Evolutionary conservation across 2,329 filamentous ascomycete genomes (phyloP), one percentile per base, ranked within the genome.

Genomic region (Gliomastix tumulicola): DNA sequence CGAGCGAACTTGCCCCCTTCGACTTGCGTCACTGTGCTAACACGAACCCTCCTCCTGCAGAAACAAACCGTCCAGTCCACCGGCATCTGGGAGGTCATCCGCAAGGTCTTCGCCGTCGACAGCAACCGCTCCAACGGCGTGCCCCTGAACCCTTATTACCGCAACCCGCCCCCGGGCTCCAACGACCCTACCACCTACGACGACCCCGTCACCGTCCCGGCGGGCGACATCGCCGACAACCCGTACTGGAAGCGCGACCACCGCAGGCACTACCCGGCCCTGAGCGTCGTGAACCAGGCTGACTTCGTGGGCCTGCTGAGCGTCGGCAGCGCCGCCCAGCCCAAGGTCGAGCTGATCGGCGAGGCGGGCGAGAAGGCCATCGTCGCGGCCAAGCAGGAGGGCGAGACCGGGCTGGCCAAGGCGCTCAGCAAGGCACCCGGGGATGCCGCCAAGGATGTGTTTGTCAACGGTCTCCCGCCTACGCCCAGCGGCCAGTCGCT

Each of bases 41-140:
- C n/a, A n/a, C n/a, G n/a, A n/a, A n/a, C n/a, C n/a, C n/a, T n/a
- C n/a, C n/a, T n/a, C n/a, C n/a, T 28, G 25, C 54, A 98, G 90
- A 97, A 97, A 85, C 90, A 98, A 69, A 94, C 89, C 23, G 71
- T 97, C 45, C 86, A 95, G 59, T 92, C 90, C 35, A 78, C 74
- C 27, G 92, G 92, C 28, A 69, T 97, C 62, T 97, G 88, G 85
- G 88, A 90, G 56, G 69, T 68, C 39, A 68, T 98, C 60, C 88
- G 89, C 59, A 78, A 80, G 49, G 59, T 82, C 50, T 63, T 96
- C 48, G 79, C 88, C 48, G 68, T 98, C 54, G 90, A 95, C 60
- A 76, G 88, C 23, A 79, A 86, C 55, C 89, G 92, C 47, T 96
- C 89, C 48, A 88, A 84, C 53, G 92, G 92, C 62, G 70, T 98